Evolutionary conservation across 2,329 filamentous ascomycete genomes (phyloP).

Genomic region (Botryotinia narcissicola): DNA sequence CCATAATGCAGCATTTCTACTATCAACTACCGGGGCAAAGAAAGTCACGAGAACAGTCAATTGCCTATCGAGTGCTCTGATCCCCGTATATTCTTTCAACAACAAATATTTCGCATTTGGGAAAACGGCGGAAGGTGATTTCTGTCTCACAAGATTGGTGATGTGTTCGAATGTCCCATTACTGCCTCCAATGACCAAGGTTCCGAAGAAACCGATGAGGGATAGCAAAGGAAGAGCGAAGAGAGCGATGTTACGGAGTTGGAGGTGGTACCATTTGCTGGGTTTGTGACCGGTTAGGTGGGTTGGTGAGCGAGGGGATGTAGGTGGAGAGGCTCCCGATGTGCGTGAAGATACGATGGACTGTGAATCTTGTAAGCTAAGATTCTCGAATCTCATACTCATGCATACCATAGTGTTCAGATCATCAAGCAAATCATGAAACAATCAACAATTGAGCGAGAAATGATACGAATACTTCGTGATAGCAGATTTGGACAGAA

Average conservation of each 20-base stretch:
- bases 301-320: slow-evolving; percentile 9
- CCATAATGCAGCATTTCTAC: slow-evolving; percentile 22
- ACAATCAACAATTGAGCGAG: not conserved
- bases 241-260: slow-evolving; percentile 25
- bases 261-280: slow-evolving; percentile 23
- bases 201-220: slow-evolving; percentile 24
- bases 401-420: slow-evolving; percentile 16
- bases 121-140: slow-evolving; percentile 21
- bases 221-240: slow-evolving; percentile 29
- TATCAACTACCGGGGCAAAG: slow-evolving; percentile 31
- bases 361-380: slow-evolving; percentile 12
- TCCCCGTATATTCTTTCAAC: slow-evolving; percentile 29
- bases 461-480: not conserved
- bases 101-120: slow-evolving; percentile 26
- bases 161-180: slow-evolving; percentile 32
- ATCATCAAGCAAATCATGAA: not conserved
- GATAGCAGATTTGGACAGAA: not conserved
- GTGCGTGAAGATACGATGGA: slow-evolving; percentile 17
- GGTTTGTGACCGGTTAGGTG: slow-evolving; percentile 15
- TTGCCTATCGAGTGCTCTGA: slow-evolving; percentile 30
- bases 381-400: not conserved
- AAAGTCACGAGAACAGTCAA: slow-evolving; percentile 31
- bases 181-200: slow-evolving; percentile 21
- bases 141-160: slow-evolving; percentile 17
- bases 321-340: slow-evolving; percentile 9